Evolutionary conservation across 768 basidiomycete genomes (phyloP).

Genomic region (Pleurotus salmoneostramineus): DNA sequence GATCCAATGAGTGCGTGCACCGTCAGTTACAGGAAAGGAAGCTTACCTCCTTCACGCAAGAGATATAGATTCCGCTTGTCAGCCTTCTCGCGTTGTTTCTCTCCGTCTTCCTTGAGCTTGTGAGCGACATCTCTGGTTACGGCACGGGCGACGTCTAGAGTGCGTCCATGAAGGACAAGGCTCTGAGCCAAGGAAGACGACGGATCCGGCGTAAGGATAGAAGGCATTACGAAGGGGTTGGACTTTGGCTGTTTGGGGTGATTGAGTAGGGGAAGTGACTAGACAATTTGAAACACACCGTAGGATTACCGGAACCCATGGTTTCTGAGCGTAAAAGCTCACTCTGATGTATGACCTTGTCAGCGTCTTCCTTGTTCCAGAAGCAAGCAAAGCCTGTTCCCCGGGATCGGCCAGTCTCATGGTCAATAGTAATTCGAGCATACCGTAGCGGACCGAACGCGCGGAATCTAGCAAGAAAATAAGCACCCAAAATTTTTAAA

Average conservation of each 20-base stretch:
- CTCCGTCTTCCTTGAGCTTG: conserved; percentile 85
- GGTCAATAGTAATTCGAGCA: conserved; percentile 86
- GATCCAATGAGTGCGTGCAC: not conserved
- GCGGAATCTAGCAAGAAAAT: conserved; percentile 61
- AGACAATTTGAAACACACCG: conserved; percentile 17
- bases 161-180: conserved; percentile 88
- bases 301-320: conserved; percentile 31
- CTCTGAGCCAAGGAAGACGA: conserved; percentile 78
- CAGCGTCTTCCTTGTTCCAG: conserved; percentile 90
- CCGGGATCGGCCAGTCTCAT: conserved; percentile 76
- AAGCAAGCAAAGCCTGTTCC: conserved; percentile 98
- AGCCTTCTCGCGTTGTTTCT: conserved; percentile 79
- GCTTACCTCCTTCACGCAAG: conserved; percentile 90
- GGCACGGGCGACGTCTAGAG: conserved; percentile 85
- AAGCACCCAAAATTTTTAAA: not conserved
- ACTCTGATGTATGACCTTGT: conserved; percentile 79
- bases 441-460: conserved; percentile 91
- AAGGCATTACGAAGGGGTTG: conserved; percentile 85
- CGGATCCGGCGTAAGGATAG: conserved; percentile 92
- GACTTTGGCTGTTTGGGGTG: conserved; percentile 45
- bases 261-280: not conserved
- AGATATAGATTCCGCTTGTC: conserved; percentile 97
- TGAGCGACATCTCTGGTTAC: conserved; percentile 88
- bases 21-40: not conserved
- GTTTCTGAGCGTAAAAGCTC: conserved; percentile 67